These are phyloP conservation scores for Torulaspora maleeae DNA, from an alignment of 805 yeast genomes.

Conservation along the genomic window DNA sequence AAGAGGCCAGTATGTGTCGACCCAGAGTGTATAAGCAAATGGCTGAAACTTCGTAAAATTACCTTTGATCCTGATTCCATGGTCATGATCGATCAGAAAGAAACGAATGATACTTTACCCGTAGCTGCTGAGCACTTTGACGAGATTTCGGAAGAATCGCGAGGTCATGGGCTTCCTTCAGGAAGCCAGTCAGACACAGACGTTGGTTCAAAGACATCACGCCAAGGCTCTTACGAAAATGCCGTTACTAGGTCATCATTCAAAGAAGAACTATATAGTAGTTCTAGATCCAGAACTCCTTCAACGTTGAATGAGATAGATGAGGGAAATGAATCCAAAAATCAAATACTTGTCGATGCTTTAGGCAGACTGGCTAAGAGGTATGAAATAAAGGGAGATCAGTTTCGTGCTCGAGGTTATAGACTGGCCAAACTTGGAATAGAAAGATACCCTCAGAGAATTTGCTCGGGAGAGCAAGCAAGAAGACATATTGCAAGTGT, in stretches of 20 bases:
- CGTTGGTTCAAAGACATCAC: neutral
- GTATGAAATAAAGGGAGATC: constrained; percentile 28
- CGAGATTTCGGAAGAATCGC: neutral
- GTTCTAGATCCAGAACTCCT: neutral
- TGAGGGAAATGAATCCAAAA: constrained; percentile 4
- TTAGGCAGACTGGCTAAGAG: constrained; percentile 21
- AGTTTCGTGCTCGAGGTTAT: constrained; percentile 29
- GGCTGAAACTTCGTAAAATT: constrained; percentile 16
- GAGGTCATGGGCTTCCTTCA: neutral
- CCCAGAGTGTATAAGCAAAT: constrained; percentile 17
- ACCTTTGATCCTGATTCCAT: neutral
- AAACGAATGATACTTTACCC: neutral
- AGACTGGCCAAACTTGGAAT: constrained; percentile 26
- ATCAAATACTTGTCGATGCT: constrained; percentile 18
- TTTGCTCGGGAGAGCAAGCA: constrained; percentile 30
- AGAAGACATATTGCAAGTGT: constrained; percentile 21
- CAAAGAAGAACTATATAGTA: neutral
- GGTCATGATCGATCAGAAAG: neutral
- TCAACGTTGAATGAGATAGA: neutral
- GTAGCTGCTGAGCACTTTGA: neutral
- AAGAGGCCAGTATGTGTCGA: constrained; percentile 14
- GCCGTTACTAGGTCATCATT: neutral
- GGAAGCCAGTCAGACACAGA: constrained; percentile 4
- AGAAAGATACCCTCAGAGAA: constrained; percentile 17
- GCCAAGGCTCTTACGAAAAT: neutral